Base-by-base conservation (phyloP, 2,329 filamentous ascomycete species). In the Beauveria brongniartii region DNA sequence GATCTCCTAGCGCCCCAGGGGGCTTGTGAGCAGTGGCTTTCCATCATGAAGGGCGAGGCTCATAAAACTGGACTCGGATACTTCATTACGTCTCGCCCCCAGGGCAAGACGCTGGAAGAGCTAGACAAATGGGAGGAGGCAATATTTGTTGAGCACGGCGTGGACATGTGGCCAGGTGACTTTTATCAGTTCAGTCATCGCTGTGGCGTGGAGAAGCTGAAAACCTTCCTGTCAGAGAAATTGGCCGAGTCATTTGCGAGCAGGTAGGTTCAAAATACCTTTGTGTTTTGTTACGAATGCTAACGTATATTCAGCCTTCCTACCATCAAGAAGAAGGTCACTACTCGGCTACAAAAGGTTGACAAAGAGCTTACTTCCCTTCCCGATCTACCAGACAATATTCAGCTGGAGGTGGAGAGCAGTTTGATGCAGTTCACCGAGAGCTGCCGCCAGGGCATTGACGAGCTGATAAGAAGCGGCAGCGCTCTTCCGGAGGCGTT, bases 51-150 rank as follows among this genome's bases (percentile, higher is more conserved):
- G 0, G 84, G 85, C 0, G 69, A 82, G 2, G 81, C 82, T 2
- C 90, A 90, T 62, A 68, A 70, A 0, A 81, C 92, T 0, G 87
- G 86, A 0, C 79, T 90, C n/a, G 89, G 89, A 0, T 96, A 93
- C 68, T 95, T 87, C 63, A 84, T 90, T 9, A 90, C 92, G 0
- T 89, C 87, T 0, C 83, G 88, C 1, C 86, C 87, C 3, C 81
- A 82, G 30, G 75, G 74, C 0, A 79, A 83, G 55, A 74, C 79
- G 0, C 74, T 87, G 0, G 80, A 82, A 2, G 74, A 79, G n/a
- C 76, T 82, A 3, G 74, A 73, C 8, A 72, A 71, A 2, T 83
- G 78, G 74, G 83, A 86, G 56, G 78, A 82, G 14, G 67, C 72
- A 0, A 78, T 84, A 48, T 85, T 86, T 60, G 75, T 78, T 14